Base-by-base conservation (phyloP, 225 moss, liverwort and hornwort species). In the Sphagnum contortum region DNA sequence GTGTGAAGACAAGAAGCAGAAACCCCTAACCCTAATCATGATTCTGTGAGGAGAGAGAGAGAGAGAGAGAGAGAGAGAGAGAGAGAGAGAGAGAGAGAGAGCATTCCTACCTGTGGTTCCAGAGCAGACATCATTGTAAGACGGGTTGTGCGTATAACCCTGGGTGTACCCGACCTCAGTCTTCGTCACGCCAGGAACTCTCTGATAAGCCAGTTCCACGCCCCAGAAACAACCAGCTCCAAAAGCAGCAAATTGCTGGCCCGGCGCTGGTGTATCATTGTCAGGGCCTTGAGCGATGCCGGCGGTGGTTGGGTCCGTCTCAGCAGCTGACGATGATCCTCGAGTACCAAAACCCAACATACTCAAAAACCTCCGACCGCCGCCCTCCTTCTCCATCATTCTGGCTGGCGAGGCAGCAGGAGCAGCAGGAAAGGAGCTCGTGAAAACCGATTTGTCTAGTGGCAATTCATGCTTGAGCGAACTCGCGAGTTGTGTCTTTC, bases 151-250 rank as follows among this genome's bases (percentile, higher is more conserved):
- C 29, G 76, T 44, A 5, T 72, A 51, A 3, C 92, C 92, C 61
- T 92, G 92, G 11, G 74, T 83, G 70, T 92, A 92, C 2, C 92
- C 92, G 5, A 85, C 83, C 73, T 92, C 92, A 4, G 92, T 92
- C 65, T 66, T 70, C 67, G 60, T 63, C 63, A 92, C 92, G 5
- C 92, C 92, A 1, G 70, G 64, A 12, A 89, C 70, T 70, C 89
- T 75, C 73, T 92, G 92, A 46, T 83, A 89, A 44, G 83, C 92
- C 45, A 92, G 83, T 76, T 92, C 92, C 55, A 87, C 87, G 5
- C 92, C 92, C 92, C 92, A 92, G 48, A 92, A 92, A 64, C 92
- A 92, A 12, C 92, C 89, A 1, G 85, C 92, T n/a, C 92, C 92
- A 13, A 92, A 92, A 2, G 72, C 74, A 3, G 92, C 92, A 10